Percentiles rank a stretch among this genome's conserved stretches.
phyloP scores from a whole-genome alignment of 2,329 filamentous ascomycete species.

The Pyricularia pennisetigena region DNA sequence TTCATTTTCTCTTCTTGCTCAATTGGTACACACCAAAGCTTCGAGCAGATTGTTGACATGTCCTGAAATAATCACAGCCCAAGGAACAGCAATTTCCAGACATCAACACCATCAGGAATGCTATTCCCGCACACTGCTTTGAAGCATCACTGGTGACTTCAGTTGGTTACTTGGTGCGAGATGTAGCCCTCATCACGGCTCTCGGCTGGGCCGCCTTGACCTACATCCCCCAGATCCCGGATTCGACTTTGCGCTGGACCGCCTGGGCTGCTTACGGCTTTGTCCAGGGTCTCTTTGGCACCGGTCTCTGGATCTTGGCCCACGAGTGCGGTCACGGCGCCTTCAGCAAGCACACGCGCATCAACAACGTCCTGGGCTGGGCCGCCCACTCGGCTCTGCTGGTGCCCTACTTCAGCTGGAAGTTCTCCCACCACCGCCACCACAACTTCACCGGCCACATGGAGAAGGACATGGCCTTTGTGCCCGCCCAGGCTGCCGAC shows the following conservation, averaged over 20 bases:
- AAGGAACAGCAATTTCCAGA: constrained; percentile 26
- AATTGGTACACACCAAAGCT: not conserved
- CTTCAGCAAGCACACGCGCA: constrained; percentile 43
- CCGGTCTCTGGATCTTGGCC: constrained; percentile 60
- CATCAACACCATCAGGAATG: constrained; percentile 36
- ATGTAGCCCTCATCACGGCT: constrained; percentile 36
- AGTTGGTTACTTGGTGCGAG: constrained; percentile 45
- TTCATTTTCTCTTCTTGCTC: not conserved
- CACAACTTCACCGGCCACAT: constrained; percentile 61
- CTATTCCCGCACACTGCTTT: constrained; percentile 54
- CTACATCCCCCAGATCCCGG: constrained; percentile 41
- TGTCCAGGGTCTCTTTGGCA: constrained; percentile 54
- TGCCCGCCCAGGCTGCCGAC: constrained; percentile 35
- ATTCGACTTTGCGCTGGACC: constrained; percentile 28
- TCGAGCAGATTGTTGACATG: not conserved
- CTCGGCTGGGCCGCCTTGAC: constrained; percentile 41
- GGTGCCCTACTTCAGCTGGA: constrained; percentile 68
- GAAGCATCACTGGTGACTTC: constrained; percentile 41
- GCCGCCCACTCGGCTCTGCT: constrained; percentile 40
- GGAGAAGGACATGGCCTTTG: constrained; percentile 57
- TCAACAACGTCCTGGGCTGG: constrained; percentile 74
- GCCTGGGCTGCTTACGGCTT: constrained; percentile 53
- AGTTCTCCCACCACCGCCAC: constrained; percentile 59
- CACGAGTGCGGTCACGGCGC: constrained; percentile 64
- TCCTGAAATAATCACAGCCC: not conserved